These are phyloP conservation scores for Trapa bicornis DNA, from an alignment of 345 rosid species.

Conservation along the genomic window DNA sequence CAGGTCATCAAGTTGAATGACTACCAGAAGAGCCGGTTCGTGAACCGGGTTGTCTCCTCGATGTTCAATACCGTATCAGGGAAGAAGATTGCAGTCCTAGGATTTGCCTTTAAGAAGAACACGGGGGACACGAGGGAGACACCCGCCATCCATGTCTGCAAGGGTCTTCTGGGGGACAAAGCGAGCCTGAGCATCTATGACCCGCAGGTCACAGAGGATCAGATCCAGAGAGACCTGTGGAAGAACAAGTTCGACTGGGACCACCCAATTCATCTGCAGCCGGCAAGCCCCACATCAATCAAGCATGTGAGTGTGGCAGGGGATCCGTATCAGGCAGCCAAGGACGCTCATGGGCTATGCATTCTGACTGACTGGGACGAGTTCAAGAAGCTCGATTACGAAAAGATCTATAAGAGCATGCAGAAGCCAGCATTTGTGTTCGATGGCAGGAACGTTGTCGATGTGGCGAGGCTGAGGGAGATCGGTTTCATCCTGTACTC, in stretches of 20 bases:
- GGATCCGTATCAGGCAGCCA: constrained; percentile 65
- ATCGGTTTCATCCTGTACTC: constrained; percentile 68
- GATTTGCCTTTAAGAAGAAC: constrained; percentile 84
- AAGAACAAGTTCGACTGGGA: constrained; percentile 78
- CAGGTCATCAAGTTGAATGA: constrained; percentile 76
- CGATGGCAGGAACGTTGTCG: constrained; percentile 57
- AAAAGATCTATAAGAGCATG: constrained; percentile 56
- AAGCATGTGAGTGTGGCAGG: constrained; percentile 50
- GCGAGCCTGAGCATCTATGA: constrained; percentile 66
- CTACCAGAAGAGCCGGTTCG: constrained; percentile 62
- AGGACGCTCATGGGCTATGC: constrained; percentile 66
- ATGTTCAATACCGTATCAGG: constrained; percentile 70
- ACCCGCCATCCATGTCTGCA: constrained; percentile 74
- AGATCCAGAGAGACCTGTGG: constrained; percentile 52
- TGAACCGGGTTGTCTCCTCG: constrained; percentile 62
- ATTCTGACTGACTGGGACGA: constrained; percentile 82
- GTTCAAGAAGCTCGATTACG: constrained; percentile 61
- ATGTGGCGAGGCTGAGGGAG: constrained; percentile 43
- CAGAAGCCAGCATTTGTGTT: constrained; percentile 73
- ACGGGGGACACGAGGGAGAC: constrained; percentile 81
- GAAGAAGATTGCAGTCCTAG: constrained; percentile 69
- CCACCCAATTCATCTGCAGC: constrained; percentile 72
- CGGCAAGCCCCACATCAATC: constrained; percentile 37
- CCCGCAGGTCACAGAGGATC: constrained; percentile 66
- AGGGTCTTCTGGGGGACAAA: constrained; percentile 58